A percentile compares a stretch with the other conserved stretches of the same genome.
Evolutionary conservation across 768 basidiomycete genomes (phyloP).

Genomic region (Suillus americanus): DNA sequence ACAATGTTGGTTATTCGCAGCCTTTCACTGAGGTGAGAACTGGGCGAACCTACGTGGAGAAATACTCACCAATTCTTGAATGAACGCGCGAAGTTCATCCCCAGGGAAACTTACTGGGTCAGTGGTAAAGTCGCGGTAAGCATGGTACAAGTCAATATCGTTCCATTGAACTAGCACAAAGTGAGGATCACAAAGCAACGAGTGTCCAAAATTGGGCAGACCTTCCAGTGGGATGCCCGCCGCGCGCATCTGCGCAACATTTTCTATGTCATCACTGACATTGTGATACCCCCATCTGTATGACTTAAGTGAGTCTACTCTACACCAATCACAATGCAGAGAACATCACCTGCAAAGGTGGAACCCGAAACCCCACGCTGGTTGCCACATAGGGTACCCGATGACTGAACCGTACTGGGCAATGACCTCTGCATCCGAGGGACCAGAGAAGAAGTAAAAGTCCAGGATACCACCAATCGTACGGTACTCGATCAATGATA

Average conservation of each 20-base stretch:
- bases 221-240: slow-evolving; percentile 80
- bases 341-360: slow-evolving; percentile 60
- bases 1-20: slow-evolving; percentile 32
- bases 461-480: slow-evolving; percentile 74
- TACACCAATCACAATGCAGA: not conserved
- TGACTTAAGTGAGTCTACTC: slow-evolving; percentile 2
- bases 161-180: slow-evolving; percentile 65
- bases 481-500: slow-evolving; percentile 70
- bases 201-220: slow-evolving; percentile 19
- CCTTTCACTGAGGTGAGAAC: slow-evolving; percentile 15
- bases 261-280: slow-evolving; percentile 55
- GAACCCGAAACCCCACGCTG: slow-evolving; percentile 77
- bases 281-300: slow-evolving; percentile 49
- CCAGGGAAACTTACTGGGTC: slow-evolving; percentile 64
- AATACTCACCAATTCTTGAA: slow-evolving; percentile 51
- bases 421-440: slow-evolving; percentile 52
- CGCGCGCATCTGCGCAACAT: slow-evolving; percentile 57
- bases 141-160: slow-evolving; percentile 73
- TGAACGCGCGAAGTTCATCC: slow-evolving; percentile 53
- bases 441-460: slow-evolving; percentile 74
- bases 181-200: slow-evolving; percentile 1
- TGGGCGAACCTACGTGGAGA: not conserved
- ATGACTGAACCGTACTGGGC: slow-evolving; percentile 70
- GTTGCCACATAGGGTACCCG: slow-evolving; percentile 70
- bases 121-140: slow-evolving; percentile 65